A percentile compares a stretch with the other conserved stretches of the same genome.
Conservation (phyloP, 768 basidiomycete species). For the Boletus huronensis region DNA sequence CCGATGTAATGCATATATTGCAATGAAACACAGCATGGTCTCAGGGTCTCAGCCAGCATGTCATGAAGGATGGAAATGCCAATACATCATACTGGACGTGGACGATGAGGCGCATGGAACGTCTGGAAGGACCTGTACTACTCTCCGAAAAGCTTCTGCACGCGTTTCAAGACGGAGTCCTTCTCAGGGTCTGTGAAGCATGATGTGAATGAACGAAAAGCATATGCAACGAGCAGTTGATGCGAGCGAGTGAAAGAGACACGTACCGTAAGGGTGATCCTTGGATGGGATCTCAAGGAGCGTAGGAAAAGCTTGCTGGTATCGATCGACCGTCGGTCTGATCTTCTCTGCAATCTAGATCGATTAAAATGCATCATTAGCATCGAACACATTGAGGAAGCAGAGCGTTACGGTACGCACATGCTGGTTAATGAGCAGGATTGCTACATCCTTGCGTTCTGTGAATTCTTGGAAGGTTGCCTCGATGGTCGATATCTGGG, state of each 20-base stretch:
- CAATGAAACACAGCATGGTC: slow-evolving; percentile 26
- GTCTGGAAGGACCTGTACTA: slow-evolving; percentile 35
- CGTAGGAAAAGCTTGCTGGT: slow-evolving; percentile 94
- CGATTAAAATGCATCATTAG: slow-evolving; percentile 11
- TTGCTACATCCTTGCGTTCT: slow-evolving; percentile 91
- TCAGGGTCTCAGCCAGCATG: slow-evolving; percentile 17
- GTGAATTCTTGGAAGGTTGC: slow-evolving; percentile 93
- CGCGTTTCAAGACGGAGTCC: slow-evolving; percentile 92
- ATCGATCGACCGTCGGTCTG: slow-evolving; percentile 89
- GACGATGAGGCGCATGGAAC: slow-evolving; percentile 13
- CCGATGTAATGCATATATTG: slow-evolving; percentile 24
- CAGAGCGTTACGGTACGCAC: slow-evolving; percentile 43
- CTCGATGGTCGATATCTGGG: slow-evolving; percentile 87
- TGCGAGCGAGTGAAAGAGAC: background rate
- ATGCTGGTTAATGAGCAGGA: slow-evolving; percentile 97
- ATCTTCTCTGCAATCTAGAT: slow-evolving; percentile 94
- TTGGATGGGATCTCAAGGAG: slow-evolving; percentile 97
- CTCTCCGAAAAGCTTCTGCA: slow-evolving; percentile 95
- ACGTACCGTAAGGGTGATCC: slow-evolving; percentile 93
- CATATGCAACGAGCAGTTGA: slow-evolving; percentile 1
- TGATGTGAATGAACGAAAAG: slow-evolving; percentile 19
- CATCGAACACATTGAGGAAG: background rate
- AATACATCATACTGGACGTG: slow-evolving; percentile 5
- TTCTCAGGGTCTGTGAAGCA: slow-evolving; percentile 77
- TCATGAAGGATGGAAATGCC: slow-evolving; percentile 4